Evolutionary conservation across 1,284 basidiomycete genomes (phyloP).

Genomic region (Porphyrellus sp.): DNA sequence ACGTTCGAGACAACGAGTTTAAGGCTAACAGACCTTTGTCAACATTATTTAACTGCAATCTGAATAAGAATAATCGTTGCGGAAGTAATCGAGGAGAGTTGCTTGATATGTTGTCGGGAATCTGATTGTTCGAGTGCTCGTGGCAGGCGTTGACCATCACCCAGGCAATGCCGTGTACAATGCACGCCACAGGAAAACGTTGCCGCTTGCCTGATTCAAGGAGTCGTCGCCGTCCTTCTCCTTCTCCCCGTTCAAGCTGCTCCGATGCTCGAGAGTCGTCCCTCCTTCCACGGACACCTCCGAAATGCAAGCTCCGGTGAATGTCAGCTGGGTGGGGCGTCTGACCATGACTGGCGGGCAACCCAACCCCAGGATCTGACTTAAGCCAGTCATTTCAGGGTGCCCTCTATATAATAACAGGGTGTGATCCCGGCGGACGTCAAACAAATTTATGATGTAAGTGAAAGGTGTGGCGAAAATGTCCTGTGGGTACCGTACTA

Average conservation of each 20-base stretch:
- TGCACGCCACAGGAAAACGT: constrained; percentile 1
- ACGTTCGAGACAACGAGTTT: background rate
- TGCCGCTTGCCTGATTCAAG: background rate
- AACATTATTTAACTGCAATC: background rate
- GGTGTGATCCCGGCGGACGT: too few relatives aligned
- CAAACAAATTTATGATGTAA: background rate
- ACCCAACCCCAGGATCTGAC: too few relatives aligned
- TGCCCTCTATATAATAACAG: too few relatives aligned
- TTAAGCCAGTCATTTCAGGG: too few relatives aligned
- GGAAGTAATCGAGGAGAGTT: background rate
- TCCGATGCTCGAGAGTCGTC: too few relatives aligned
- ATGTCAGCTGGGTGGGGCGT: too few relatives aligned
- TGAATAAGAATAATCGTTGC: background rate
- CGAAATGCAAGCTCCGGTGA: too few relatives aligned
- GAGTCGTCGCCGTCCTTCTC: too few relatives aligned
- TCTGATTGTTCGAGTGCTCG: background rate
- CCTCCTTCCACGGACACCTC: too few relatives aligned
- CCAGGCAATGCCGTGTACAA: constrained; percentile 5
- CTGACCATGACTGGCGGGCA: too few relatives aligned
- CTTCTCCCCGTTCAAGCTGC: too few relatives aligned
- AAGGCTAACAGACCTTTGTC: background rate
- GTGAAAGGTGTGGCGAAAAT: background rate
- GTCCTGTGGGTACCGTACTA: background rate
- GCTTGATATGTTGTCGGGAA: background rate
- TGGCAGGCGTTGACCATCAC: background rate